A percentile compares a stretch with the other conserved stretches of the same genome.
Evolutionary conservation across 768 basidiomycete genomes (phyloP).

Genomic region (Trametes coccinea): DNA sequence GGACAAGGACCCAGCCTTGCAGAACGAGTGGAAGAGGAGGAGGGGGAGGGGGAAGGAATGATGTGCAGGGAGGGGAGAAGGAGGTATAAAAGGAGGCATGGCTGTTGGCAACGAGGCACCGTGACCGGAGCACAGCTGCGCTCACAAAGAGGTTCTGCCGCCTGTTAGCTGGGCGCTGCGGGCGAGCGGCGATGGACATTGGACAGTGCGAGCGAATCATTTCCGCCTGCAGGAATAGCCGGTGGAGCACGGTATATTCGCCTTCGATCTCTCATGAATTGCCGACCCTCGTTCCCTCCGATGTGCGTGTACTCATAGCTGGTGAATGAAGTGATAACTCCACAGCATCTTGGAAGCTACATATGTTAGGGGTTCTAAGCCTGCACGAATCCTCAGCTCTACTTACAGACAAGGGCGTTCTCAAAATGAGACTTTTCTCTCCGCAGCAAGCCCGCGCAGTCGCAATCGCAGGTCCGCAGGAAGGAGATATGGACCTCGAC

Average conservation of each 20-base stretch:
- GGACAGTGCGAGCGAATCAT: slow-evolving; percentile 1
- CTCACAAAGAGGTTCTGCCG: slow-evolving; percentile 11
- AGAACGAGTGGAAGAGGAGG: slow-evolving; percentile 27
- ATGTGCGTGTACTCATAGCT: no score
- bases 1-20: slow-evolving; percentile 41
- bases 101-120: slow-evolving; percentile 22
- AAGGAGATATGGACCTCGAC: background rate
- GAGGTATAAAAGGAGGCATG: slow-evolving; percentile 15
- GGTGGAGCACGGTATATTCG: background rate
- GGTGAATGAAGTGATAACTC: no score
- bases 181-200: background rate
- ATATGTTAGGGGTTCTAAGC: no score
- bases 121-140: background rate
- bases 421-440: background rate
- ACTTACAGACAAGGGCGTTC: background rate
- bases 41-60: slow-evolving; percentile 27
- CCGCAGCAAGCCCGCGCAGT: background rate
- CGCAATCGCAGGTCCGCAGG: background rate
- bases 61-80: slow-evolving; percentile 11
- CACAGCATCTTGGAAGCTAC: no score
- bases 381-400: no score
- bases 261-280: background rate
- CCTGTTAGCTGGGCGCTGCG: background rate
- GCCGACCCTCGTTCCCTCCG: no score
- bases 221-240: background rate